Evolutionary conservation across 345 rosid genomes (phyloP).

Genomic region (Isatis tinctoria): DNA sequence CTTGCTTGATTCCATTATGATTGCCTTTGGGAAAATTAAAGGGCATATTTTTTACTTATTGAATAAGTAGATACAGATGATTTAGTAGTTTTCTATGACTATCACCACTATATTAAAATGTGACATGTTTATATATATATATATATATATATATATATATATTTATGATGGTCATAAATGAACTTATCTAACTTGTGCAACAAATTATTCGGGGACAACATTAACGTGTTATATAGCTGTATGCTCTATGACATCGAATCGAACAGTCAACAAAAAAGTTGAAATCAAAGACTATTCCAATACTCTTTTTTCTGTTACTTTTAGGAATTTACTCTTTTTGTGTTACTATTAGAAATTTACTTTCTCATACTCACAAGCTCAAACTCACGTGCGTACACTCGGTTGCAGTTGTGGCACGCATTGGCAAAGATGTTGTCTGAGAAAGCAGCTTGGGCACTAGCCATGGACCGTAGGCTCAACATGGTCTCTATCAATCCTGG

Average conservation of each 20-base stretch:
- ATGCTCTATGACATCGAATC: constrained; percentile 22
- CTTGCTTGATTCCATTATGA: constrained; percentile 7
- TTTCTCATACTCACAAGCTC: background rate
- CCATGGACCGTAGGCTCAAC: constrained; percentile 78
- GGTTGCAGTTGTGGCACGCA: constrained; percentile 76
- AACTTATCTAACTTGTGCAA: constrained; percentile 24
- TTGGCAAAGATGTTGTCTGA: constrained; percentile 78
- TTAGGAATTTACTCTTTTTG: background rate
- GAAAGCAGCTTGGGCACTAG: constrained; percentile 92
- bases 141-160: background rate
- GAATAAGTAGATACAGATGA: constrained; percentile 8
- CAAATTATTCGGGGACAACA: constrained; percentile 23
- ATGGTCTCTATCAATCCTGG: constrained; percentile 91
- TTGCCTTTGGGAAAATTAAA: constrained; percentile 7
- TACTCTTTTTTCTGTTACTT: background rate
- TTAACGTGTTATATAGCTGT: constrained; percentile 28
- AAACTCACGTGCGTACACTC: constrained; percentile 3
- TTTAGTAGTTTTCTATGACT: background rate
- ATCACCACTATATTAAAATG: constrained; percentile 6
- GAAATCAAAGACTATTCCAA: constrained; percentile 1
- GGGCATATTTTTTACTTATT: background rate
- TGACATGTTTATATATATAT: background rate
- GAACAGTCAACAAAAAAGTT: constrained; percentile 9
- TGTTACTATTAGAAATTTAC: background rate
- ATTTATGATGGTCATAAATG: constrained; percentile 23